These are phyloP conservation scores for Byssothecium circinans DNA, from an alignment of 2,329 filamentous ascomycete species.

Conservation along the genomic window DNA sequence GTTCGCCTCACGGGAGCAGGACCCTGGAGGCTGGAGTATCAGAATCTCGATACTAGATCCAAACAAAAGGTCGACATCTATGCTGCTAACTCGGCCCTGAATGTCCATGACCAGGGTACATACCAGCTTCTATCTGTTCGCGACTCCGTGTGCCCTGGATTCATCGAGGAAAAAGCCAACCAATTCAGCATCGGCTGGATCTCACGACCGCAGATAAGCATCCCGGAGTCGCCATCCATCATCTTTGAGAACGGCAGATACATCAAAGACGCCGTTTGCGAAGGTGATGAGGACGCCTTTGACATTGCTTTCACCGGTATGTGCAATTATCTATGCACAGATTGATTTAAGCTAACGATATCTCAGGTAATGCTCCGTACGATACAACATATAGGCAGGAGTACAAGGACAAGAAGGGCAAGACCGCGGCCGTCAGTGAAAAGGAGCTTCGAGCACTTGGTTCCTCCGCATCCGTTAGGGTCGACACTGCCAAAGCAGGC, in stretches of 20 bases:
- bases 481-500: constrained; percentile 84
- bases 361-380: constrained; percentile 73
- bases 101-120: constrained; percentile 67
- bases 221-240: constrained; percentile 66
- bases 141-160: constrained; percentile 80
- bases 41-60: constrained; percentile 60
- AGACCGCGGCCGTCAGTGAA: constrained; percentile 59
- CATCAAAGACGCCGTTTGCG: constrained; percentile 81
- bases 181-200: constrained; percentile 85
- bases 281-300: constrained; percentile 89
- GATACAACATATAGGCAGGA: constrained; percentile 79
- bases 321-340: constrained; percentile 22
- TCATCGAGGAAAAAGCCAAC: constrained; percentile 72
- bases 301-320: constrained; percentile 78
- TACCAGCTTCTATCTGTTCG: constrained; percentile 79
- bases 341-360: constrained; percentile 21
- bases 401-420: constrained; percentile 67
- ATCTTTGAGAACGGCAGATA: constrained; percentile 57
- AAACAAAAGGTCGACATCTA: constrained; percentile 53
- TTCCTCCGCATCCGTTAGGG: constrained; percentile 73
- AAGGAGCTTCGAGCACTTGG: constrained; percentile 78
- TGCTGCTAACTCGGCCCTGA: constrained; percentile 67
- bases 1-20: constrained; percentile 81
- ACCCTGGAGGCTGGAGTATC: constrained; percentile 80
- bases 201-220: constrained; percentile 70